phyloP scores from a whole-genome alignment of 2,329 filamentous ascomycete species.

The Didymella pomorum region DNA sequence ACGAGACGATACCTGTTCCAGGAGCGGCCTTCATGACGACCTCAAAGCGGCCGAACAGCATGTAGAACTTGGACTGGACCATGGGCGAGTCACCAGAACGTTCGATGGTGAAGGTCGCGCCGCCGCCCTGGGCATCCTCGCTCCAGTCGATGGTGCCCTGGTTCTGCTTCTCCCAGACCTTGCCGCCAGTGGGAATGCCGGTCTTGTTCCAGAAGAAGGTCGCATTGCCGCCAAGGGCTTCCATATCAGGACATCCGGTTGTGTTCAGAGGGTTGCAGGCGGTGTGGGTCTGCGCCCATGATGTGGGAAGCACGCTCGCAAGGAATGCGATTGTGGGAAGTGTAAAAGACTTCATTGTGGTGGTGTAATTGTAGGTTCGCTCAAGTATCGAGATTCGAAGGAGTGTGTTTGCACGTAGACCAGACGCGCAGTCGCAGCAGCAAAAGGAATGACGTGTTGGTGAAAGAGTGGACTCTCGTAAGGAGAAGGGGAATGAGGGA shows the following conservation, averaged over 20 bases:
- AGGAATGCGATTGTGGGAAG: conserved; percentile 51
- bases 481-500: conserved; percentile 27
- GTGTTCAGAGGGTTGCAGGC: conserved; percentile 78
- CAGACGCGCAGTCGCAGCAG: conserved; percentile 42
- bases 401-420: conserved; percentile 46
- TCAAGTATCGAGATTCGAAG: conserved; percentile 25
- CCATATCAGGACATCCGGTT: conserved; percentile 72
- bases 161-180: conserved; percentile 69
- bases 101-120: conserved; percentile 73
- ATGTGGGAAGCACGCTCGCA: conserved; percentile 52
- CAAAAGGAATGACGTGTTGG: conserved; percentile 30
- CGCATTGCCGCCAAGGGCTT: conserved; percentile 71
- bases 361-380: conserved; percentile 4
- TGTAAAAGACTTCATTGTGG: conserved; percentile 44
- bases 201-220: conserved; percentile 62
- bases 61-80: conserved; percentile 68
- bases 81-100: conserved; percentile 79
- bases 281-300: conserved; percentile 76
- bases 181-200: conserved; percentile 46
- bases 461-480: conserved; percentile 44
- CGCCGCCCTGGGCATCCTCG: conserved; percentile 57
- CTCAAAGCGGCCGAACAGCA: conserved; percentile 63
- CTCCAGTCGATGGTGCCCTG: conserved; percentile 71
- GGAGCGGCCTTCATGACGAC: conserved; percentile 58
- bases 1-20: conserved; percentile 60